phyloP scores from a whole-genome alignment of 805 yeast genomes.

The Cyberlindnera petersonii region DNA sequence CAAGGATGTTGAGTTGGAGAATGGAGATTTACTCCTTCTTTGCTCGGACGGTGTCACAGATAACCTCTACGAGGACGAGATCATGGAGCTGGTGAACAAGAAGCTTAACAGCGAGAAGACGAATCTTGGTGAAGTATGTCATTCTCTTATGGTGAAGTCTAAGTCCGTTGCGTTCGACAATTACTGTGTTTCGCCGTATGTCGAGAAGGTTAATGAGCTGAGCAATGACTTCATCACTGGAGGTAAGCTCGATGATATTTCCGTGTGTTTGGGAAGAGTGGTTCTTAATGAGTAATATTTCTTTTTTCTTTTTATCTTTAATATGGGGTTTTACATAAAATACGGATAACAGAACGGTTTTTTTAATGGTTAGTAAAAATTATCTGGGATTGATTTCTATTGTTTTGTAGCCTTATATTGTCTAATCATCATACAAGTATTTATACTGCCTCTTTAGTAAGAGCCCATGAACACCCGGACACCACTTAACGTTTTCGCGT shows the following conservation, averaged over 20 bases:
- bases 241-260: conserved; percentile 54
- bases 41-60: conserved; percentile 55
- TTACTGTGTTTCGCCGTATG: conserved; percentile 50
- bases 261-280: conserved; percentile 47
- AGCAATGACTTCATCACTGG: conserved; percentile 37
- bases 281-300: conserved; percentile 13
- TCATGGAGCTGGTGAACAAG: conserved; percentile 35
- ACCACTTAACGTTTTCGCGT: no score
- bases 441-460: no score
- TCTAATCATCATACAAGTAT: no score
- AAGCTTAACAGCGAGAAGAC: conserved; percentile 27
- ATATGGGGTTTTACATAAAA: no score
- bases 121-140: conserved; percentile 38
- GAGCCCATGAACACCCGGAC: not conserved
- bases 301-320: no score
- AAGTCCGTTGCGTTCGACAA: conserved; percentile 51
- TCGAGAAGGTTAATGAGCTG: conserved; percentile 44
- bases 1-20: conserved; percentile 36
- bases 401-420: no score
- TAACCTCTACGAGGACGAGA: conserved; percentile 47
- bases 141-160: conserved; percentile 38
- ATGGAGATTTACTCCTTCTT: conserved; percentile 41
- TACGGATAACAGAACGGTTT: no score
- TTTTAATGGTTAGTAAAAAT: not conserved
- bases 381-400: no score